These are phyloP conservation scores for Drosera capensis DNA, from an alignment of 148 eudicot genomes.

Conservation along the genomic window DNA sequence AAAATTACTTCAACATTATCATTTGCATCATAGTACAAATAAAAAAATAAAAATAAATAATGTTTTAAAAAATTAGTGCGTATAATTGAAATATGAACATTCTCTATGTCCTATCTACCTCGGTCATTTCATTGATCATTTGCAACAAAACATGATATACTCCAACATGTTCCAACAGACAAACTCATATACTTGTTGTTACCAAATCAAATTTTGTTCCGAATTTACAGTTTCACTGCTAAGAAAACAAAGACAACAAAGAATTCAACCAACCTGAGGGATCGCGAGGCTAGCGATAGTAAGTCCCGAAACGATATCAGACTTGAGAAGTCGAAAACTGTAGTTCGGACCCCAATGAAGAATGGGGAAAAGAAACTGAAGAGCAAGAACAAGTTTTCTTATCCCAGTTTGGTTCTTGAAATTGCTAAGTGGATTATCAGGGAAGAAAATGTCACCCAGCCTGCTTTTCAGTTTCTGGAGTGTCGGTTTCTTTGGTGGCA, in stretches of 20 bases:
- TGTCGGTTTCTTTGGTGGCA: constrained; percentile 56
- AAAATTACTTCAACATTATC: background rate
- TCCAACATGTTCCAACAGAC: too few relatives aligned
- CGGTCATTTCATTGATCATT: too few relatives aligned
- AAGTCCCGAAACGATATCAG: constrained; percentile 76
- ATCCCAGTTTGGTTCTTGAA: constrained; percentile 58
- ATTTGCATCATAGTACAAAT: background rate
- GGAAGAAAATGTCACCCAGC: constrained; percentile 67
- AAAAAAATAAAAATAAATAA: too few relatives aligned
- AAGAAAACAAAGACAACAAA: background rate
- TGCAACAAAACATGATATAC: too few relatives aligned
- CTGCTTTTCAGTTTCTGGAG: constrained; percentile 39
- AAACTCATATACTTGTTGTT: too few relatives aligned
- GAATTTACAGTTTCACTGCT: background rate
- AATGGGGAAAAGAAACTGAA: constrained; percentile 74
- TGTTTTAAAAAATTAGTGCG: too few relatives aligned
- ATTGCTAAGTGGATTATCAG: constrained; percentile 67
- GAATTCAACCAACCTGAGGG: constrained; percentile 48
- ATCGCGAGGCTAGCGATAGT: constrained; percentile 96
- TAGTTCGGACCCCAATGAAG: constrained; percentile 75
- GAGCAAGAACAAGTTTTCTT: constrained; percentile 33
- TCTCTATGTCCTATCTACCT: too few relatives aligned
- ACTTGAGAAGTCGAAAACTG: constrained; percentile 27
- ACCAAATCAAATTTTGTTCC: background rate
- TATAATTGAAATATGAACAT: too few relatives aligned